Percentiles rank a stretch among this genome's conserved stretches.
These are phyloP conservation scores for Prunus dulcis DNA, from an alignment of 306 rosid species.

Conservation along the genomic window DNA sequence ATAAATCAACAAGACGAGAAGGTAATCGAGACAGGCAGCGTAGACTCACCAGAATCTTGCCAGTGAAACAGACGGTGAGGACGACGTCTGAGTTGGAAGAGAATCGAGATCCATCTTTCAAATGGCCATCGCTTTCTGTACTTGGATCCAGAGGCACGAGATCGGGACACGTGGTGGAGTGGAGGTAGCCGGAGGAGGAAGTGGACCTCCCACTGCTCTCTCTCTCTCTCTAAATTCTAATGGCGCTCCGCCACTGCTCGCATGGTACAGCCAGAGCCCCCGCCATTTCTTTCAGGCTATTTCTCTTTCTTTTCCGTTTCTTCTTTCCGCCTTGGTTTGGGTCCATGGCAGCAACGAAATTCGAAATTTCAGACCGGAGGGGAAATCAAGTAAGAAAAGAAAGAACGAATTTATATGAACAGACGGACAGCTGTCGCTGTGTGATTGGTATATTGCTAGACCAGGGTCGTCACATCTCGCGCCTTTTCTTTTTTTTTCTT, in stretches of 20 bases:
- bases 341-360: background rate
- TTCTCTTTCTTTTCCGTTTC: background rate
- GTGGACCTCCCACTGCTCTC: constrained; percentile 65
- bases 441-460: background rate
- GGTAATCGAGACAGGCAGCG: background rate
- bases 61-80: constrained; percentile 48
- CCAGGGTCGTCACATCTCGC: background rate
- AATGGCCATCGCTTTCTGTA: constrained; percentile 40
- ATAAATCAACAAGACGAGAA: background rate
- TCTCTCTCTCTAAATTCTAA: constrained; percentile 9
- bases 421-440: background rate
- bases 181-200: constrained; percentile 48
- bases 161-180: constrained; percentile 26
- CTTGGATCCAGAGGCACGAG: constrained; percentile 53
- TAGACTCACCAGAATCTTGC: constrained; percentile 37
- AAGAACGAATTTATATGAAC: background rate
- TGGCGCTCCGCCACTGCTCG: background rate
- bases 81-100: constrained; percentile 46
- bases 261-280: constrained; percentile 20
- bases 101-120: constrained; percentile 62
- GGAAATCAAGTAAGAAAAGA: background rate
- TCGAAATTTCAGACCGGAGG: background rate
- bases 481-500: background rate
- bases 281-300: constrained; percentile 35
- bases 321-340: background rate